Evolutionary conservation across 352 stramenopile species (phyloP).

Genomic region (Phytophthora meadii): DNA sequence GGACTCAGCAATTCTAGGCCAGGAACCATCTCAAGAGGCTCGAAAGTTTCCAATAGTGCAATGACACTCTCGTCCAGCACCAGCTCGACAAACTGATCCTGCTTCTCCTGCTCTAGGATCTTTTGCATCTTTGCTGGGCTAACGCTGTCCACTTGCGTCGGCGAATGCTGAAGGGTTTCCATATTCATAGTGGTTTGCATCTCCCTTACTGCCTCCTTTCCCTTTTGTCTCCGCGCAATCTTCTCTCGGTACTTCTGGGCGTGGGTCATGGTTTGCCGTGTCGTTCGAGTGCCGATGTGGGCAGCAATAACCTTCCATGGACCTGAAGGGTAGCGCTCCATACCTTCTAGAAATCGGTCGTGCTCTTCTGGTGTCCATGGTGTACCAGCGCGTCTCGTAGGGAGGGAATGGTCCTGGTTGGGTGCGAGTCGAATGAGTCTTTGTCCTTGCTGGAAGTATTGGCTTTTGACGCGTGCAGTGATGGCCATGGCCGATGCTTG

Average conservation of each 20-base stretch:
- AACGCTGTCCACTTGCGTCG: not conserved
- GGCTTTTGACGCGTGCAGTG: constrained; percentile 38
- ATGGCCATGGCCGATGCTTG: constrained; percentile 28
- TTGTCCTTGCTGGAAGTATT: constrained; percentile 39
- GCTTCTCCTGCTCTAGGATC: not conserved
- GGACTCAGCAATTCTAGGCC: not conserved
- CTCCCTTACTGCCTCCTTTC: constrained; percentile 18
- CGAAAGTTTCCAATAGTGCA: constrained; percentile 33
- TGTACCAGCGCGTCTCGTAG: constrained; percentile 29
- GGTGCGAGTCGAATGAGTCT: constrained; percentile 39
- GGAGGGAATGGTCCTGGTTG: constrained; percentile 34
- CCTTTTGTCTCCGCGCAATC: constrained; percentile 43
- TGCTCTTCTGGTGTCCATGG: constrained; percentile 41
- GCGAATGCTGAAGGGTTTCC: not conserved
- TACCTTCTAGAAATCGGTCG: constrained; percentile 36
- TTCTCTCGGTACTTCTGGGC: constrained; percentile 58
- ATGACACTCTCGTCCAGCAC: constrained; percentile 39
- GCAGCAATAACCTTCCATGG: constrained; percentile 47
- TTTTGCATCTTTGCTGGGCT: not conserved
- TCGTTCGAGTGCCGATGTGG: constrained; percentile 52
- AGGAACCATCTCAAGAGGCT: constrained; percentile 25
- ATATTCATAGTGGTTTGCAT: no score
- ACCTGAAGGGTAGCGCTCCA: constrained; percentile 41
- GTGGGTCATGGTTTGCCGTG: constrained; percentile 54
- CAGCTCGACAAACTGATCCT: constrained; percentile 22